Evolutionary conservation across 1,284 basidiomycete species (phyloP).

Genomic region (Mycena sp.): DNA sequence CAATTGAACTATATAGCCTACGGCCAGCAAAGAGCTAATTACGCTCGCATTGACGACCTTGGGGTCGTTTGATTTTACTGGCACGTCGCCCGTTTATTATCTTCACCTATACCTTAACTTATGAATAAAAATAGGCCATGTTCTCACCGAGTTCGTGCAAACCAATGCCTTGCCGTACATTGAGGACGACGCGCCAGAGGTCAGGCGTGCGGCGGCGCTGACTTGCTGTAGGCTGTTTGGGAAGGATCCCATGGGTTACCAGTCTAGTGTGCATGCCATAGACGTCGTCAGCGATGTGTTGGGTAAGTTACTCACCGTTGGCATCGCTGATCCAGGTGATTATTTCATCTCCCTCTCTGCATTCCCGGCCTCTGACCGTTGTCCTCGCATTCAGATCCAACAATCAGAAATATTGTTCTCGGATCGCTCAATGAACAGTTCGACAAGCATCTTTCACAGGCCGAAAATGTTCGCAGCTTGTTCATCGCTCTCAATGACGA

Average conservation of each 20-base stretch:
- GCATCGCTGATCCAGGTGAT: conserved; percentile 95
- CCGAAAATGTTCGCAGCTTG: conserved; percentile 95
- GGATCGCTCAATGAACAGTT: conserved; percentile 80
- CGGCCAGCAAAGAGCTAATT: conserved; percentile 75
- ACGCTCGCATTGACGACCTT: conserved; percentile 92
- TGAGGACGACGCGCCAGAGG: conserved; percentile 92
- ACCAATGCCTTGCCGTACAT: conserved; percentile 95
- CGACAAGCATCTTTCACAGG: conserved; percentile 96
- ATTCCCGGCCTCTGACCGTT: neutral
- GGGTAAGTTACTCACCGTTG: conserved; percentile 96
- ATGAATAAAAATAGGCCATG: conserved; percentile 74
- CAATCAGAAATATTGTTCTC: conserved; percentile 90
- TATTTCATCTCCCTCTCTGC: neutral
- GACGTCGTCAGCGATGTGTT: conserved; percentile 99
- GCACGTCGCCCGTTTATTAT: conserved; percentile 50
- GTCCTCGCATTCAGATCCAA: conserved; percentile 64
- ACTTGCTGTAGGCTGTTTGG: conserved; percentile 94
- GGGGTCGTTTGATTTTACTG: conserved; percentile 95
- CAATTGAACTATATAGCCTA: neutral
- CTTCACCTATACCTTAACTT: neutral
- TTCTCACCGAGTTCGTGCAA: conserved; percentile 96
- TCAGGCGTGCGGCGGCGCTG: conserved; percentile 92
- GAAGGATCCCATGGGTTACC: conserved; percentile 82
- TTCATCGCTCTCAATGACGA: conserved; percentile 99
- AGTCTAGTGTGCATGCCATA: conserved; percentile 95